Percentiles rank a stretch among this genome's conserved stretches.
Conservation (phyloP, 768 basidiomycete genomes). For the Agaricus sinodeliciosus region DNA sequence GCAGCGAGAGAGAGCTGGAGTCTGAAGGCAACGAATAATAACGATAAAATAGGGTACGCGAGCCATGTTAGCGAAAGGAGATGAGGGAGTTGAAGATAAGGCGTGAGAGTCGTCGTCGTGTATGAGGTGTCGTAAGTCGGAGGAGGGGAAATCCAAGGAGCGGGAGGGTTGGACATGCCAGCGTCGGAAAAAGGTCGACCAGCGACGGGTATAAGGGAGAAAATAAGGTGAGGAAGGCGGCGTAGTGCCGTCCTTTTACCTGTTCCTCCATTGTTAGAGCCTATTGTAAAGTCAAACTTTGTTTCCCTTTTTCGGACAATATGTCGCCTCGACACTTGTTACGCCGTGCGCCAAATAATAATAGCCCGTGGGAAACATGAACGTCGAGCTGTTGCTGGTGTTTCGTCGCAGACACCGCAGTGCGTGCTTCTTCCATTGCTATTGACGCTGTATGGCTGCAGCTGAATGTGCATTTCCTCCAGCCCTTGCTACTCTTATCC, state of each 20-base stretch:
- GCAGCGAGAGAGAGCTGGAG: slow-evolving; percentile 67
- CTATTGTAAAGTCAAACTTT: slow-evolving; percentile 2
- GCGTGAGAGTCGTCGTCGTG: slow-evolving; percentile 44
- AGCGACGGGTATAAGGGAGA: slow-evolving; percentile 32
- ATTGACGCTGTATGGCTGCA: no score
- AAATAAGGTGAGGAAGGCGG: slow-evolving; percentile 15
- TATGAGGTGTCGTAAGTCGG: slow-evolving; percentile 49
- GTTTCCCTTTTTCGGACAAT: slow-evolving; percentile 8
- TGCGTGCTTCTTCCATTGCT: no score
- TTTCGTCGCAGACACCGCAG: no score
- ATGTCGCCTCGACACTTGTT: no score
- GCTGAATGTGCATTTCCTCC: no score
- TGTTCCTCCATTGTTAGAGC: slow-evolving; percentile 3
- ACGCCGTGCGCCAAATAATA: background rate
- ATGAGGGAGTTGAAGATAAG: slow-evolving; percentile 80
- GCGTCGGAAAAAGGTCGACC: slow-evolving; percentile 32
- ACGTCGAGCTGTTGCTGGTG: no score
- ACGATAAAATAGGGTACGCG: slow-evolving; percentile 84
- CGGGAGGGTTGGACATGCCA: slow-evolving; percentile 18
- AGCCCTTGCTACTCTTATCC: no score
- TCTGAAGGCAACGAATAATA: slow-evolving; percentile 82
- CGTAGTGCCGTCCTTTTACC: slow-evolving; percentile 1
- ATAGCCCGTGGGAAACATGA: background rate
- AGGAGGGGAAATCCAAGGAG: slow-evolving; percentile 36
- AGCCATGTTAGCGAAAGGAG: slow-evolving; percentile 87